Evolutionary conservation across 805 yeast species (phyloP).

Genomic region (Torulaspora delbrueckii): DNA sequence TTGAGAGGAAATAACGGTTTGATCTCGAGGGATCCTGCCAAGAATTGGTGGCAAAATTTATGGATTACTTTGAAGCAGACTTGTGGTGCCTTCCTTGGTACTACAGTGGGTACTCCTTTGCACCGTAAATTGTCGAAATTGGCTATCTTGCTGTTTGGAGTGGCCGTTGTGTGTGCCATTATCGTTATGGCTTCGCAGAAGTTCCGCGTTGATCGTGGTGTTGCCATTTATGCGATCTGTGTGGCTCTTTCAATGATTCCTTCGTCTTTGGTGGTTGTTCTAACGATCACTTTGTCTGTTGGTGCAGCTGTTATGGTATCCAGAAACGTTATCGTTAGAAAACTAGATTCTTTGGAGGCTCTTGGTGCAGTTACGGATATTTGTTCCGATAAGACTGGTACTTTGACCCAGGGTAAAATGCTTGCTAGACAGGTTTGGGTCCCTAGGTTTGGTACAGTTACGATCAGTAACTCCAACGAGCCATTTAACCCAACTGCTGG

Average conservation of each 20-base stretch:
- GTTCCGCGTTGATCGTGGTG: slow-evolving; percentile 68
- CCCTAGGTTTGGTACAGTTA: slow-evolving; percentile 67
- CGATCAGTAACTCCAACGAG: slow-evolving; percentile 56
- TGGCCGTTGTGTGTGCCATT: slow-evolving; percentile 83
- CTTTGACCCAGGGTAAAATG: slow-evolving; percentile 87
- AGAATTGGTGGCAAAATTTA: slow-evolving; percentile 38
- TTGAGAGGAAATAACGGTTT: slow-evolving; percentile 37
- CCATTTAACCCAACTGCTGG: slow-evolving; percentile 94
- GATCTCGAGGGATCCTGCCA: slow-evolving; percentile 38
- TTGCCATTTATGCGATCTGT: slow-evolving; percentile 85
- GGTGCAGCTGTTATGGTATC: slow-evolving; percentile 96
- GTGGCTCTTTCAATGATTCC: slow-evolving; percentile 99
- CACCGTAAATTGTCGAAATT: slow-evolving; percentile 70
- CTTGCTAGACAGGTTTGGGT: slow-evolving; percentile 80
- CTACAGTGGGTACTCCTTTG: slow-evolving; percentile 75
- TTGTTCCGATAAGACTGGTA: slow-evolving; percentile 89
- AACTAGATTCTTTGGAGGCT: slow-evolving; percentile 91
- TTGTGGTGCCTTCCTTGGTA: slow-evolving; percentile 67
- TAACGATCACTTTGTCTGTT: slow-evolving; percentile 91
- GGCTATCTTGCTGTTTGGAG: slow-evolving; percentile 63
- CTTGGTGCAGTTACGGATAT: slow-evolving; percentile 91
- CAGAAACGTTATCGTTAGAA: slow-evolving; percentile 86
- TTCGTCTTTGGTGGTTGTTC: slow-evolving; percentile 95
- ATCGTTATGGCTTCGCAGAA: slow-evolving; percentile 82
- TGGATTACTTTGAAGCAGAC: slow-evolving; percentile 46